Evolutionary conservation across 768 basidiomycete genomes (phyloP).

Genomic region (Mycena galericulata): DNA sequence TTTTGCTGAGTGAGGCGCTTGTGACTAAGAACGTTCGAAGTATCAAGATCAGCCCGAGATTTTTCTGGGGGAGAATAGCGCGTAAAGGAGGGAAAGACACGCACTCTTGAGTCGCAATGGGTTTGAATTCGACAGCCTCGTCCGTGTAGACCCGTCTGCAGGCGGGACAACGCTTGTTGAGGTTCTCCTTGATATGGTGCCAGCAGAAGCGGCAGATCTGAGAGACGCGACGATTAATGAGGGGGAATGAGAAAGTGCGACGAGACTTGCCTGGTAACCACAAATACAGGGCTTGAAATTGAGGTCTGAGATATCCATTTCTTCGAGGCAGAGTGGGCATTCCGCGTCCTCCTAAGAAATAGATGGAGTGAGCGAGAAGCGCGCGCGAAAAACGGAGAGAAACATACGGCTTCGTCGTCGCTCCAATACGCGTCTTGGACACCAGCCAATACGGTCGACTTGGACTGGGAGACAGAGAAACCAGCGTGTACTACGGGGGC

Average conservation of each 20-base stretch:
- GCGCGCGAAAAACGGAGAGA: slow-evolving; percentile 25
- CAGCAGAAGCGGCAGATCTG: slow-evolving; percentile 99
- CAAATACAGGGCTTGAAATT: slow-evolving; percentile 99
- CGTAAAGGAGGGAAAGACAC: slow-evolving; percentile 48
- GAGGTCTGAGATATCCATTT: slow-evolving; percentile 98
- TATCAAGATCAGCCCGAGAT: slow-evolving; percentile 23
- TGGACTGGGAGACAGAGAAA: slow-evolving; percentile 80
- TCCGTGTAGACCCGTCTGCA: slow-evolving; percentile 95
- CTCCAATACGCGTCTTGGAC: slow-evolving; percentile 98
- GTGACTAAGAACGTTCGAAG: slow-evolving; percentile 64
- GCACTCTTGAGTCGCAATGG: slow-evolving; percentile 95
- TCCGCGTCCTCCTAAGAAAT: slow-evolving; percentile 90
- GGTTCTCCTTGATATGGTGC: slow-evolving; percentile 97
- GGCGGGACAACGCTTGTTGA: slow-evolving; percentile 96
- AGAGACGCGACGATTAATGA: slow-evolving; percentile 27
- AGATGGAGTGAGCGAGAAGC: slow-evolving; percentile 29
- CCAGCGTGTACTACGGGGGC: slow-evolving; percentile 81
- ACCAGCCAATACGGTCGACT: slow-evolving; percentile 88
- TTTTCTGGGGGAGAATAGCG: slow-evolving; percentile 31
- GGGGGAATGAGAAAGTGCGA: slow-evolving; percentile 11
- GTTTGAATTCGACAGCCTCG: slow-evolving; percentile 93
- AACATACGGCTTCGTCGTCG: slow-evolving; percentile 85
- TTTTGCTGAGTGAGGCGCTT: slow-evolving; percentile 96
- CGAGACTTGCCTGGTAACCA: slow-evolving; percentile 86
- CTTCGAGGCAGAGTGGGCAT: slow-evolving; percentile 97